Evolutionary conservation across 768 basidiomycete genomes (phyloP), one percentile per base, ranked within the genome.

Genomic region (Trametes cingulata): DNA sequence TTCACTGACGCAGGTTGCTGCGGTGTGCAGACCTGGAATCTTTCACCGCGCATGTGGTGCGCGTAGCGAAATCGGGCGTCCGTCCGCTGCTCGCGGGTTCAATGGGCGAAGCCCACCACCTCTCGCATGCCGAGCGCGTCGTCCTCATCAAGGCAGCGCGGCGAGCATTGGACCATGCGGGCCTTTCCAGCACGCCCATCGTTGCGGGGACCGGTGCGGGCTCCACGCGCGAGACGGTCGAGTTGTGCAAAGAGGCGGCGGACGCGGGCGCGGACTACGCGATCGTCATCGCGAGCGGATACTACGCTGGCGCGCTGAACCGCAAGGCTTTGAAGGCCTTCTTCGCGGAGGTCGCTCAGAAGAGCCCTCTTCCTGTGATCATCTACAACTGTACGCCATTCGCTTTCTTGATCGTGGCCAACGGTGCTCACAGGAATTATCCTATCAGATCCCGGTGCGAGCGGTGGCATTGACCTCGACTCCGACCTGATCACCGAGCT

Each of bases 401-500:
- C 20, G 39, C 39, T 22, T 17, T 22, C 24, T 19, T 14, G 29
- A 17, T 19, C 7, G 22, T 20, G 36, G n/a, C 27, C 7, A 19
- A 27, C 25, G 46, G 47, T 36, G 39, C 51, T 36, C 51, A 36
- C 51, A 33, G 6, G 10, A n/a, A n/a, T 56, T 52, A n/a, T n/a
- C 51, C 47, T 29, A 4, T 52, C 65, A 93, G 93, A 86, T 76
- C 95, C 94, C 65, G 91, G 86, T 27, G 93, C 92, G 3, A 83
- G 88, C 58, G 91, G 90, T 3, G 94, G 95, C 12, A 90, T 98
- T 65, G 93, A 98, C 75, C 74, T 97, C 65, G 92, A 94, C 74
- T 95, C 93, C 14, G 91, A 95, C 72, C 73, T 93, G 36, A 90
- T 98, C 69, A 81, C 82, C 6, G 88, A 93, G 65, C 81, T 97